Percentiles rank a stretch among this genome's conserved stretches.
phyloP scores from a whole-genome alignment of 2,329 filamentous ascomycete genomes.

The Onygena corvina region DNA sequence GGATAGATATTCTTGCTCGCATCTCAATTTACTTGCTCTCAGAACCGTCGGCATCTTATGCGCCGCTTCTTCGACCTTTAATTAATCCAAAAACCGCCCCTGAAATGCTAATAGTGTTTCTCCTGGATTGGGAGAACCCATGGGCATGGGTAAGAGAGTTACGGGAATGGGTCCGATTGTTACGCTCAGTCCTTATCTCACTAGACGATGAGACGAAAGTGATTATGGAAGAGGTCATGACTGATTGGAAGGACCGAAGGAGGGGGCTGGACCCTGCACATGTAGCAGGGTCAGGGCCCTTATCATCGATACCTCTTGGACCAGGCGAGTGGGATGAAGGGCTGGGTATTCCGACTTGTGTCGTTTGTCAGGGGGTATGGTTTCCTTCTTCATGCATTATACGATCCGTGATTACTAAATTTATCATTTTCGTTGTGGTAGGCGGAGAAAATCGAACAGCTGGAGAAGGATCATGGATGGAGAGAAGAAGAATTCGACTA shows the following conservation, averaged over 20 bases:
- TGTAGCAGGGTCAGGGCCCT: constrained; percentile 46
- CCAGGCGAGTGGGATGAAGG: constrained; percentile 90
- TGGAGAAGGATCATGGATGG: constrained; percentile 86
- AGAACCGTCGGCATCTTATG: constrained; percentile 71
- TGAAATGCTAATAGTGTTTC: constrained; percentile 74
- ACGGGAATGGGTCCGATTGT: constrained; percentile 74
- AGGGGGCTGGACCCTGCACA: constrained; percentile 49
- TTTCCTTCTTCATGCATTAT: neutral
- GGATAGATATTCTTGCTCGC: constrained; percentile 69
- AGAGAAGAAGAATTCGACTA: constrained; percentile 96
- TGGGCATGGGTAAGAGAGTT: constrained; percentile 86
- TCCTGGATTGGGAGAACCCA: constrained; percentile 92
- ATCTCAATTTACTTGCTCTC: constrained; percentile 80
- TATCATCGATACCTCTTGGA: constrained; percentile 58
- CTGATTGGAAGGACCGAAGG: constrained; percentile 63
- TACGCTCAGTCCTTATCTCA: constrained; percentile 63
- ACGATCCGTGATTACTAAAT: neutral
- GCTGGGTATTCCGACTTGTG: constrained; percentile 71
- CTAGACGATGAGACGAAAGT: constrained; percentile 66
- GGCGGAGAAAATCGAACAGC: constrained; percentile 76
- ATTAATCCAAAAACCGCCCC: constrained; percentile 73
- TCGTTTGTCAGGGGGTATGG: constrained; percentile 86
- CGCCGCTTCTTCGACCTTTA: constrained; percentile 69
- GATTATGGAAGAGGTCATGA: constrained; percentile 77
- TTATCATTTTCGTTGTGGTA: constrained; percentile 29